Evolutionary conservation across 2,329 filamentous ascomycete genomes (phyloP).

Genomic region (Proliferodiscus dingleyae): DNA sequence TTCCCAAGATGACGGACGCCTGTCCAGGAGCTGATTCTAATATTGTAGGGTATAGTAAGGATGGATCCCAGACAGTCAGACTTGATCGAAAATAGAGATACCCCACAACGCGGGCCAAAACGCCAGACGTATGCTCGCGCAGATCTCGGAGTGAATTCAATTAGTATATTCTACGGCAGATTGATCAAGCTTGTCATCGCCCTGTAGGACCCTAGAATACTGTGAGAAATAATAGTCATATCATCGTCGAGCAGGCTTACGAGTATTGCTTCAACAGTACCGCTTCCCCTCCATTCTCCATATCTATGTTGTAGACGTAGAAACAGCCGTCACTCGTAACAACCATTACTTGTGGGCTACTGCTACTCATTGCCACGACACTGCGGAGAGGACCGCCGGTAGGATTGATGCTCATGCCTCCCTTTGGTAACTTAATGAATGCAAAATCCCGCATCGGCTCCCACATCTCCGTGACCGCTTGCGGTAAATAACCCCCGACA

Average conservation of each 20-base stretch:
- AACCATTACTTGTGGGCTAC: conserved; percentile 93
- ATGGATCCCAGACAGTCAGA: too few relatives aligned
- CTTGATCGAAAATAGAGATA: too few relatives aligned
- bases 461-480: conserved; percentile 96
- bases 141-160: conserved; percentile 5
- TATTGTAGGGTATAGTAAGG: not conserved
- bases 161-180: conserved; percentile 27
- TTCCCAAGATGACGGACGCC: too few relatives aligned
- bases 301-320: conserved; percentile 90
- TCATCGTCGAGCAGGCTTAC: conserved; percentile 50
- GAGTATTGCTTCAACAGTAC: conserved; percentile 88
- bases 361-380: conserved; percentile 96
- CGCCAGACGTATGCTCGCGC: not conserved
- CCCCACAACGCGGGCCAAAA: conserved; percentile 1
- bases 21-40: conserved; percentile 16
- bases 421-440: conserved; percentile 85
- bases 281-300: conserved; percentile 91
- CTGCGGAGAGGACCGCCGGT: conserved; percentile 62
- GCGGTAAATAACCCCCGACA: conserved; percentile 86
- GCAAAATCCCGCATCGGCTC: conserved; percentile 93
- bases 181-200: conserved; percentile 31
- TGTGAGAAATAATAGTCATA: conserved; percentile 5
- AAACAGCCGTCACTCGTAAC: conserved; percentile 94
- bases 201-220: conserved; percentile 27
- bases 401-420: conserved; percentile 31